These are phyloP conservation scores for Eutypella sp. DNA, from an alignment of 2,329 filamentous ascomycete genomes.

Conservation along the genomic window DNA sequence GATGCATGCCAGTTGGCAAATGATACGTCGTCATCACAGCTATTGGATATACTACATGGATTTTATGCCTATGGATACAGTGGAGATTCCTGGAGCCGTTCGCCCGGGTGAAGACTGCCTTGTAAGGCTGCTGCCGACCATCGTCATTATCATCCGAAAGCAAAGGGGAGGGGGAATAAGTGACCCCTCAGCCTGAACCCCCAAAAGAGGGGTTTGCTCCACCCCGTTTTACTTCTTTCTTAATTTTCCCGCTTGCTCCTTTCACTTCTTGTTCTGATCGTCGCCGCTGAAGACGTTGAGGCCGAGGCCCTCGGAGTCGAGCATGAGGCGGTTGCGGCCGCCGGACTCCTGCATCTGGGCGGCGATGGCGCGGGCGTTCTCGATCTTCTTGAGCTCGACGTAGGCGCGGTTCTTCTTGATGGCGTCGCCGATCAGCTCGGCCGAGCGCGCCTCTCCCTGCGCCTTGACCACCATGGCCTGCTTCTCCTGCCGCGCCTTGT, in stretches of 20 bases:
- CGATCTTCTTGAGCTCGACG: conserved; percentile 94
- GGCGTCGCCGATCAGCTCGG: conserved; percentile 95
- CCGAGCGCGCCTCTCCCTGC: conserved; percentile 97
- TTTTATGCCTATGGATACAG: neutral
- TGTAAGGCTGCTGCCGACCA: too few species aligned
- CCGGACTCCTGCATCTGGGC: conserved; percentile 77
- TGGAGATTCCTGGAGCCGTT: too few species aligned
- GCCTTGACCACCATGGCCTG: conserved; percentile 97
- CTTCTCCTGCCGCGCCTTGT: conserved; percentile 99
- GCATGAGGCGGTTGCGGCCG: conserved; percentile 86
- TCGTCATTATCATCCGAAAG: too few species aligned
- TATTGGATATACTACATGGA: neutral
- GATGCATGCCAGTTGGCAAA: too few species aligned
- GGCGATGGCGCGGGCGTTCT: conserved; percentile 92
- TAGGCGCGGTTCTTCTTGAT: conserved; percentile 99
- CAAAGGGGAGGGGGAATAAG: too few species aligned
- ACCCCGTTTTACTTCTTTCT: neutral
- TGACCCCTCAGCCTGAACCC: too few species aligned
- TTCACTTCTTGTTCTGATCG: conserved; percentile 44
- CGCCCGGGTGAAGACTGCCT: too few species aligned
- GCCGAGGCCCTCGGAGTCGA: conserved; percentile 86
- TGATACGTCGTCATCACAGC: too few species aligned
- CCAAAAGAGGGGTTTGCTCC: too few species aligned
- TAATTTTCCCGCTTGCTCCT: conserved; percentile 16
- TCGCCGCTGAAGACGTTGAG: conserved; percentile 68